A percentile compares a stretch with the other conserved stretches of the same genome.
phyloP scores from a whole-genome alignment of 176 grass and related monocot species.

The Triticum dicoccoides region DNA sequence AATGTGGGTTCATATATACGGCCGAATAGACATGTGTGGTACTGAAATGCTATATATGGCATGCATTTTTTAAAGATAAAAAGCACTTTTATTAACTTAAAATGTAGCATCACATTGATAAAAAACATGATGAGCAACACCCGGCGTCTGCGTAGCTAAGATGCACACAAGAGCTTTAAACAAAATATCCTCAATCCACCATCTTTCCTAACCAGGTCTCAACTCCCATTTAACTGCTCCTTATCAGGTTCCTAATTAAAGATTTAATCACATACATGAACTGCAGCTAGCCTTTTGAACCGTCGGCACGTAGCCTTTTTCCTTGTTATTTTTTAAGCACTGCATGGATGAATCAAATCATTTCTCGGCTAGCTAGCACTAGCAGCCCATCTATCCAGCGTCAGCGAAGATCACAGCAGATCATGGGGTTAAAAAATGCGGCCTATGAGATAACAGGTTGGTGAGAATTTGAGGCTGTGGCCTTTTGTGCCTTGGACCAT shows the following conservation, averaged over 20 bases:
- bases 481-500: slow-evolving; percentile 22
- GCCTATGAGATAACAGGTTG: slow-evolving; percentile 43
- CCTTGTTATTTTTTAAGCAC: slow-evolving; percentile 7
- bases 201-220: slow-evolving; percentile 24
- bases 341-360: slow-evolving; percentile 45
- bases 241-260: not conserved
- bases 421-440: slow-evolving; percentile 15
- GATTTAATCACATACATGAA: slow-evolving; percentile 14
- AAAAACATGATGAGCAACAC: too few relatives aligned
- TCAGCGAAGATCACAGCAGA: slow-evolving; percentile 37
- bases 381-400: slow-evolving; percentile 3
- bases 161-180: too few relatives aligned
- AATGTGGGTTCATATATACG: not conserved
- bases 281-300: not conserved
- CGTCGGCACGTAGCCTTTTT: slow-evolving; percentile 7
- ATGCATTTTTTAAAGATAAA: too few relatives aligned
- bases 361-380: not conserved
- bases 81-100: too few relatives aligned
- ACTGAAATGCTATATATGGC: not conserved
- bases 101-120: too few relatives aligned
- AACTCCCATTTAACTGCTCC: slow-evolving; percentile 1
- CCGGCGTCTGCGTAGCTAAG: too few relatives aligned
- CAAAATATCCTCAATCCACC: not conserved
- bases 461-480: slow-evolving; percentile 36
- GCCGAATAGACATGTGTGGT: not conserved